Conservation (phyloP, 805 yeast species). For the Limtongia smithiae region DNA sequence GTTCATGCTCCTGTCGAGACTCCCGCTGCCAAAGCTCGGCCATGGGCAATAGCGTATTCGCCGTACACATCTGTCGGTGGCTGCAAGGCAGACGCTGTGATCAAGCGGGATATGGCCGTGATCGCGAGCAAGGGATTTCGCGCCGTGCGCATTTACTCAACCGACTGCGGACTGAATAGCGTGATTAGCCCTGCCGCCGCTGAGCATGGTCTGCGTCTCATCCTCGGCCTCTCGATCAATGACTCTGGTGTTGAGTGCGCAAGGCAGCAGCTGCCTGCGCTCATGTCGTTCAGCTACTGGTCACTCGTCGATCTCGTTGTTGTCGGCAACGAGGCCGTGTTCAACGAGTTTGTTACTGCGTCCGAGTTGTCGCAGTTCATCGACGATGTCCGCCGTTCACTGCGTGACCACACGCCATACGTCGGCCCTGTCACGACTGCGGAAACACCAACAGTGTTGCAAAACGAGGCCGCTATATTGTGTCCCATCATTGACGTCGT, state of each 20-base stretch:
- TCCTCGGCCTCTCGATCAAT: conserved; percentile 84
- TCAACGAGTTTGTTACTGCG: conserved; percentile 58
- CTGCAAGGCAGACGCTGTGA: conserved; percentile 59
- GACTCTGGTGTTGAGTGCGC: conserved; percentile 58
- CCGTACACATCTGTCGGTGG: conserved; percentile 61
- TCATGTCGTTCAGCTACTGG: conserved; percentile 59
- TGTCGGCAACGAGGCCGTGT: conserved; percentile 84
- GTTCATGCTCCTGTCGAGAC: neutral
- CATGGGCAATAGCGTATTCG: conserved; percentile 38
- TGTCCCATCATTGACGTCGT: conserved; percentile 74
- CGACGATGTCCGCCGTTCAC: conserved; percentile 53
- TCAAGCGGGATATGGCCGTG: conserved; percentile 54
- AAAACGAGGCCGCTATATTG: conserved; percentile 52
- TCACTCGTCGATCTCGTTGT: conserved; percentile 69
- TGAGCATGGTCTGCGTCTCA: conserved; percentile 53
- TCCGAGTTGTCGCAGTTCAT: conserved; percentile 63
- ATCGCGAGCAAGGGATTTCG: conserved; percentile 61
- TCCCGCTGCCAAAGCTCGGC: conserved; percentile 20
- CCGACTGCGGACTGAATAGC: conserved; percentile 70
- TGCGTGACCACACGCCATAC: conserved; percentile 62
- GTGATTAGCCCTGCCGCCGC: conserved; percentile 42
- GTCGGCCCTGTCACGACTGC: conserved; percentile 74
- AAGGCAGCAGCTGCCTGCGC: conserved; percentile 44
- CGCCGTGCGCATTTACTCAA: conserved; percentile 75
- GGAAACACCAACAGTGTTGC: conserved; percentile 77